Evolutionary conservation across 164 flowering plant genomes (phyloP).

Genomic region (Sextonia rubra): DNA sequence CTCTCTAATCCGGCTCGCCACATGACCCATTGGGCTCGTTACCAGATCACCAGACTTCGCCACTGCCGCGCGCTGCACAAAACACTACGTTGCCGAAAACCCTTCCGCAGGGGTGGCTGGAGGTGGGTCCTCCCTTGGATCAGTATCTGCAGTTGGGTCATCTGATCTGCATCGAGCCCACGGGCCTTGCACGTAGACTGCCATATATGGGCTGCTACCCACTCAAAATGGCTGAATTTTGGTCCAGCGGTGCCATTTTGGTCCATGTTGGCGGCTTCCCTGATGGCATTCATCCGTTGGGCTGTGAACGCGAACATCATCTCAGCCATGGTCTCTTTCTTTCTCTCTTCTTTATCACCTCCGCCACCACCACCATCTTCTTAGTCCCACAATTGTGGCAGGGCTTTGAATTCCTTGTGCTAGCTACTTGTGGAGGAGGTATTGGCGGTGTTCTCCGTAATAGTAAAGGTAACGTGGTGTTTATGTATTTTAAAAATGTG

Average conservation of each 20-base stretch:
- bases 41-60: constrained; percentile 14
- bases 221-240: constrained; percentile 25
- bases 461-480: too few relatives aligned
- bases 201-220: constrained; percentile 28
- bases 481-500: too few relatives aligned
- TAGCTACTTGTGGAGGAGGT: too few relatives aligned
- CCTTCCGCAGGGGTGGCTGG: constrained; percentile 13
- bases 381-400: constrained; percentile 29
- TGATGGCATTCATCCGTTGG: constrained; percentile 31
- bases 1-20: constrained; percentile 39
- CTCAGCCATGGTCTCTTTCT: constrained; percentile 15
- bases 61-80: neutral
- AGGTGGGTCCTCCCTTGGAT: constrained; percentile 19
- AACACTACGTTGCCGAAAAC: constrained; percentile 26
- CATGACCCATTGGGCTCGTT: constrained; percentile 18
- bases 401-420: constrained; percentile 24
- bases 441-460: too few relatives aligned
- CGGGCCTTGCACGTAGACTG: constrained; percentile 29
- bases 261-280: constrained; percentile 28
- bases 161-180: constrained; percentile 7
- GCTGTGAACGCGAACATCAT: constrained; percentile 27
- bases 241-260: neutral
- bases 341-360: constrained; percentile 24
- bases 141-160: neutral
- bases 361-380: neutral